These are phyloP conservation scores for Dimocarpus longan DNA, from an alignment of 345 rosid species.

Conservation along the genomic window DNA sequence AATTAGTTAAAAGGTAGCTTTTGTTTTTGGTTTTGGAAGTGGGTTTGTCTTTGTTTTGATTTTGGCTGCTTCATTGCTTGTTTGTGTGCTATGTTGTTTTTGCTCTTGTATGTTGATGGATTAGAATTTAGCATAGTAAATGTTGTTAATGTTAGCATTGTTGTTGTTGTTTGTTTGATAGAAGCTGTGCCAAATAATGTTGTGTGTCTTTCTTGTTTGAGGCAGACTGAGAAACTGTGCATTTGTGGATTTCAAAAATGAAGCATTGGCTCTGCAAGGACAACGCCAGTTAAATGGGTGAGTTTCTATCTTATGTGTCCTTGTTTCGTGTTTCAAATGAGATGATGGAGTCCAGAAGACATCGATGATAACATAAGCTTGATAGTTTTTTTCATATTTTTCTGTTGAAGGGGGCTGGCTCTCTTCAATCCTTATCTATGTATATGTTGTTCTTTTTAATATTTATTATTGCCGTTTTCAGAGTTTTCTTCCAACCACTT, in stretches of 20 bases:
- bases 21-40: background rate
- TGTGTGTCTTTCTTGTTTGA: background rate
- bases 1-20: background rate
- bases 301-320: background rate
- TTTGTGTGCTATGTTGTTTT: background rate
- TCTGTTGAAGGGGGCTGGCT: background rate
- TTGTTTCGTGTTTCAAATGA: background rate
- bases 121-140: background rate
- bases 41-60: background rate
- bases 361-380: background rate
- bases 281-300: slow-evolving; percentile 86
- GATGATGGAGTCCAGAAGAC: background rate
- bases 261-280: slow-evolving; percentile 77
- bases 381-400: background rate
- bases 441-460: background rate
- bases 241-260: slow-evolving; percentile 83
- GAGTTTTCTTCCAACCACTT: background rate
- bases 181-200: background rate
- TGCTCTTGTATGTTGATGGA: background rate
- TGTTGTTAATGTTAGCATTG: background rate
- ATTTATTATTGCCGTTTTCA: background rate
- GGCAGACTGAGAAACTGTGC: slow-evolving; percentile 82
- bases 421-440: background rate
- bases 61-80: background rate
- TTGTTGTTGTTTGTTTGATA: background rate